Percentiles rank a stretch among this genome's conserved stretches.
Evolutionary conservation across 2,329 filamentous ascomycete species (phyloP).

Genomic region (Penicillium fuscoglaucum): DNA sequence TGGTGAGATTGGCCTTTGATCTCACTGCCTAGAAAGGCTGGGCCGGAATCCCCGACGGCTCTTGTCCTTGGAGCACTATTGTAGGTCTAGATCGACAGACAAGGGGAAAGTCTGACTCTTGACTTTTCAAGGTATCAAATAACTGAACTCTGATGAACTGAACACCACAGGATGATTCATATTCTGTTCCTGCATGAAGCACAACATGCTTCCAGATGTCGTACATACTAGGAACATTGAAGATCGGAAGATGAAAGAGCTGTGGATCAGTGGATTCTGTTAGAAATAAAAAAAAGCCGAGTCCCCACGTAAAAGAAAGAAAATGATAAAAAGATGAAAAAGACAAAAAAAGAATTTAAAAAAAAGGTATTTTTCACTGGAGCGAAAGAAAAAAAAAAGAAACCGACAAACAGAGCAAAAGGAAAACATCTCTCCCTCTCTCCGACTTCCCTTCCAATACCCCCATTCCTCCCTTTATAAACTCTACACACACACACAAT

Average conservation of each 20-base stretch:
- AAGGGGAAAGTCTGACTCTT: not conserved
- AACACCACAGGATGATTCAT: not conserved
- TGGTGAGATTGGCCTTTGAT: not conserved
- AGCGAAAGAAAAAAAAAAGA: conserved; percentile 1
- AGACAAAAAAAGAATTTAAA: conserved; percentile 1
- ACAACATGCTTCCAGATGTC: not conserved
- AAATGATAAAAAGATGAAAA: conserved; percentile 20
- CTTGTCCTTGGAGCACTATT: not conserved
- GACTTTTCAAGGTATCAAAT: not conserved
- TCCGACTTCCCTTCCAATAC: conserved; percentile 13
- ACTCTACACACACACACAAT: not conserved
- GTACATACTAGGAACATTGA: not conserved
- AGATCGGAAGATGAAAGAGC: not conserved
- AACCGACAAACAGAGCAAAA: conserved; percentile 40
- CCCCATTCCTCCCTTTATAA: conserved; percentile 2
- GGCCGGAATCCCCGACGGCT: not conserved
- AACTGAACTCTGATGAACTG: not conserved
- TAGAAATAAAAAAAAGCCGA: conserved; percentile 11
- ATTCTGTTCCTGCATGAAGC: conserved; percentile 3
- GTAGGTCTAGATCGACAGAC: not conserved
- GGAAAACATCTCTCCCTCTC: conserved; percentile 31
- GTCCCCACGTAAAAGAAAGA: conserved; percentile 18
- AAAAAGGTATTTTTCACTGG: conserved; percentile 6
- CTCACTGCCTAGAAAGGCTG: not conserved
- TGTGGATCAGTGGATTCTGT: conserved; percentile 3